phyloP scores from a whole-genome alignment of 140 eudicot species.

The Erigeron philadelphicus region DNA sequence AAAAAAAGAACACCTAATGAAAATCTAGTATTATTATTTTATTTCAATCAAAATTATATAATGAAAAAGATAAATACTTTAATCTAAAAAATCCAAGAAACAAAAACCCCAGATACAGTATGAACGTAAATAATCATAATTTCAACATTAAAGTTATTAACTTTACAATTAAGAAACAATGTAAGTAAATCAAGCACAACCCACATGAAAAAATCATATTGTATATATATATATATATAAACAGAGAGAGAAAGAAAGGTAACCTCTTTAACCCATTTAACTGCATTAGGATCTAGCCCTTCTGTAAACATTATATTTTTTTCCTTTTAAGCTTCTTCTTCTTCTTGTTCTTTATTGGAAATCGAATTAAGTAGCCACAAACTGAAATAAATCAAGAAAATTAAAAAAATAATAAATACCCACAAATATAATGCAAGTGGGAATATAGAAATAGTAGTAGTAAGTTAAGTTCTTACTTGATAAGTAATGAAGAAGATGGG shows the following conservation, averaged over 20 bases:
- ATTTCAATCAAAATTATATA: not conserved
- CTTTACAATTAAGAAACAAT: not conserved
- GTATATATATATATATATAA: not conserved
- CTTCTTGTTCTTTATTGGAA: not conserved
- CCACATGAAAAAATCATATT: not conserved
- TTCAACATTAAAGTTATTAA: conserved; percentile 7
- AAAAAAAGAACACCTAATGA: too few relatives aligned
- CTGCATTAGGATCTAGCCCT: conserved; percentile 67
- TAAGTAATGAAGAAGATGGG: too few relatives aligned
- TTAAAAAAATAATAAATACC: not conserved
- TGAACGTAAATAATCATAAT: not conserved
- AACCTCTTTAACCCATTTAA: conserved; percentile 76
- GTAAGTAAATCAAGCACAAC: conserved; percentile 23
- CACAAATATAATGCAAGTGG: conserved; percentile 12
- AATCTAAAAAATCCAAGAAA: not conserved
- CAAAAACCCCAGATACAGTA: not conserved
- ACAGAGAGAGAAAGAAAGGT: not conserved
- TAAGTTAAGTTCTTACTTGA: too few relatives aligned
- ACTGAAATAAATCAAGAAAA: conserved; percentile 22
- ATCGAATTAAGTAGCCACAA: conserved; percentile 29
- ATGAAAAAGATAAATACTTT: not conserved
- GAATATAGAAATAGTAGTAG: too few relatives aligned
- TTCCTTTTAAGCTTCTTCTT: conserved; percentile 17
- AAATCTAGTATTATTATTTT: too few relatives aligned
- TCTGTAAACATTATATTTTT: conserved; percentile 53